Conservation (phyloP, 164 flowering plant species). For the Macadamia tetraphylla region DNA sequence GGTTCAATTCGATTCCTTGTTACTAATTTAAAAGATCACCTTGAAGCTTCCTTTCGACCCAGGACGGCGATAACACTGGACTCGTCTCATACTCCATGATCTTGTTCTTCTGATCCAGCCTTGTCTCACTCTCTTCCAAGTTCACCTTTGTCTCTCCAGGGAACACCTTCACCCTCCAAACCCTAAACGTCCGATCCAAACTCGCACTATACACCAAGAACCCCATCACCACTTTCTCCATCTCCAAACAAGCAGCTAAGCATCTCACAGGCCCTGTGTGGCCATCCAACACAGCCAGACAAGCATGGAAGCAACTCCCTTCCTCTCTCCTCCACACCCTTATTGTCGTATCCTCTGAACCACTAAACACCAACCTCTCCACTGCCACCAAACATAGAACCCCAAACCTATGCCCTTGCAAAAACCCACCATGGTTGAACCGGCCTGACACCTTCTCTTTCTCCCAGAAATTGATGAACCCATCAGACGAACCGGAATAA, state of each 20-base stretch:
- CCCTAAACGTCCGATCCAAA: slow-evolving; percentile 41
- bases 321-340: slow-evolving; percentile 47
- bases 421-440: slow-evolving; percentile 33
- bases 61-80: slow-evolving; percentile 69
- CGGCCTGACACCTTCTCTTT: slow-evolving; percentile 30
- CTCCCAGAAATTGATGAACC: slow-evolving; percentile 34
- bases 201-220: slow-evolving; percentile 42
- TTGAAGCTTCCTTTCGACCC: slow-evolving; percentile 65
- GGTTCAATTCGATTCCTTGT: not conserved
- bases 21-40: slow-evolving; percentile 13
- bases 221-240: slow-evolving; percentile 24
- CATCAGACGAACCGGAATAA: slow-evolving; percentile 43
- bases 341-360: slow-evolving; percentile 47
- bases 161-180: slow-evolving; percentile 41
- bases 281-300: slow-evolving; percentile 39
- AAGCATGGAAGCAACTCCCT: slow-evolving; percentile 28
- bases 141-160: slow-evolving; percentile 16
- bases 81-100: slow-evolving; percentile 29
- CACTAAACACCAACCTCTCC: slow-evolving; percentile 33
- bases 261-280: slow-evolving; percentile 47
- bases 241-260: slow-evolving; percentile 40
- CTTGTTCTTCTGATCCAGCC: slow-evolving; percentile 8
- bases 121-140: slow-evolving; percentile 9
- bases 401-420: slow-evolving; percentile 37
- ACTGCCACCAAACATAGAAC: slow-evolving; percentile 35